phyloP scores from a whole-genome alignment of 2,329 filamentous ascomycete genomes.

The Cordyceps cicadae region DNA sequence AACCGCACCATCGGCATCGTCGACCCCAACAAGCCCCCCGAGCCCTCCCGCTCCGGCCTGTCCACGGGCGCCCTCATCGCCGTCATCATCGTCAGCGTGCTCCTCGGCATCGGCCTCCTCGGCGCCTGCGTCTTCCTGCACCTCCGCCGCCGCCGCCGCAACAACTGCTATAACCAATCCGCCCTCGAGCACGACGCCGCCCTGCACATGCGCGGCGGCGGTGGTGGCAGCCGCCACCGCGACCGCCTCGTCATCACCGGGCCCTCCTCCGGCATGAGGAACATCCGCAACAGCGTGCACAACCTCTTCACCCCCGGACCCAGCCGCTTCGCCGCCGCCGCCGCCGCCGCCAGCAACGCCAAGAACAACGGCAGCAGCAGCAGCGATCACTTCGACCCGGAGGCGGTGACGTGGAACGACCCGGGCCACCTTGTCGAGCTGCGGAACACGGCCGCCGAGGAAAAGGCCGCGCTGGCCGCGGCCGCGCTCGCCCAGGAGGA shows the following conservation, averaged over 20 bases:
- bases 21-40: background rate
- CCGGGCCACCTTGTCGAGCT: background rate
- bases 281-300: background rate
- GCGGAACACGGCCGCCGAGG: slow-evolving; percentile 5
- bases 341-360: slow-evolving; percentile 11
- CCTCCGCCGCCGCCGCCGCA: slow-evolving; percentile 39
- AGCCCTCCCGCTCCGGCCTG: background rate
- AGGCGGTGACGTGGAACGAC: no score
- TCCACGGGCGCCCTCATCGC: slow-evolving; percentile 26
- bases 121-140: slow-evolving; percentile 36
- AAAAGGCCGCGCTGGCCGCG: slow-evolving; percentile 4
- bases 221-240: slow-evolving; percentile 19
- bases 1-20: background rate
- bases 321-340: slow-evolving; percentile 22
- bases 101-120: slow-evolving; percentile 24
- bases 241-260: slow-evolving; percentile 35
- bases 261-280: background rate
- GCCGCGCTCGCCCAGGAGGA: background rate
- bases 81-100: slow-evolving; percentile 37
- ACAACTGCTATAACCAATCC: slow-evolving; percentile 21
- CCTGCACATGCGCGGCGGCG: slow-evolving; percentile 26
- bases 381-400: no score
- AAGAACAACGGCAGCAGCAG: slow-evolving; percentile 13
- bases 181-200: slow-evolving; percentile 11
- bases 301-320: slow-evolving; percentile 31